Evolutionary conservation across 352 stramenopile species (phyloP).

Genomic region (Saprolegnia parasitica): DNA sequence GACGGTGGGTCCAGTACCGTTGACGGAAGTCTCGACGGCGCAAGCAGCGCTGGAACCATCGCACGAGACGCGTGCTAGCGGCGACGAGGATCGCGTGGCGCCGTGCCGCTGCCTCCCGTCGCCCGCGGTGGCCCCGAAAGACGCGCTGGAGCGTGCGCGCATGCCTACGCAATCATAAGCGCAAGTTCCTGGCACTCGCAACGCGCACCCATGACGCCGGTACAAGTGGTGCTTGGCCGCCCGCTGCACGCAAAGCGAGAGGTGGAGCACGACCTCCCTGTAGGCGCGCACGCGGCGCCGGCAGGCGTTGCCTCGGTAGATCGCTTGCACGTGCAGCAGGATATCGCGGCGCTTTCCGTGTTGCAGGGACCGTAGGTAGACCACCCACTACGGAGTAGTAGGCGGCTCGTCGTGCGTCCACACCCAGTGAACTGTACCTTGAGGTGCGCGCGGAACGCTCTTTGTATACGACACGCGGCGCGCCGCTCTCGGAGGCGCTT

Average conservation of each 20-base stretch:
- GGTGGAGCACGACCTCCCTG: conserved; percentile 32
- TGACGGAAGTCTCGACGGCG: conserved; percentile 34
- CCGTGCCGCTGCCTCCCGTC: background rate
- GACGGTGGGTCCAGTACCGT: background rate
- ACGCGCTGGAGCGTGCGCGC: conserved; percentile 18
- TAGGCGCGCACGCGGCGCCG: conserved; percentile 35
- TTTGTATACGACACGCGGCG: conserved; percentile 53
- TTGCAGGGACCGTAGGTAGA: conserved; percentile 41
- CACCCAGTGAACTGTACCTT: conserved; percentile 4
- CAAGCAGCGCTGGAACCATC: conserved; percentile 49
- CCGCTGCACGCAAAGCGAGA: conserved; percentile 45
- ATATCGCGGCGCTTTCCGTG: conserved; percentile 38
- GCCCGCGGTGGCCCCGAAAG: conserved; percentile 15
- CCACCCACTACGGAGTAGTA: conserved; percentile 38
- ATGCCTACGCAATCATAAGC: conserved; percentile 9
- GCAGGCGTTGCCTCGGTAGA: conserved; percentile 40
- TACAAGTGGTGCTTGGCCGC: conserved; percentile 30
- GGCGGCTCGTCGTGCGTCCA: too few species aligned
- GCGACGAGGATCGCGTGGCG: background rate
- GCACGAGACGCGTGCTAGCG: background rate
- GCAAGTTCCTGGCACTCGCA: background rate
- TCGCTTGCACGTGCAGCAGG: conserved; percentile 46
- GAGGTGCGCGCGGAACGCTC: conserved; percentile 42
- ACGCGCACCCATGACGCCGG: conserved; percentile 33
- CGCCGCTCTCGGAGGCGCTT: conserved; percentile 38